Conservation (phyloP, 2,329 filamentous ascomycete species). For the Paecilomyces niveus region DNA sequence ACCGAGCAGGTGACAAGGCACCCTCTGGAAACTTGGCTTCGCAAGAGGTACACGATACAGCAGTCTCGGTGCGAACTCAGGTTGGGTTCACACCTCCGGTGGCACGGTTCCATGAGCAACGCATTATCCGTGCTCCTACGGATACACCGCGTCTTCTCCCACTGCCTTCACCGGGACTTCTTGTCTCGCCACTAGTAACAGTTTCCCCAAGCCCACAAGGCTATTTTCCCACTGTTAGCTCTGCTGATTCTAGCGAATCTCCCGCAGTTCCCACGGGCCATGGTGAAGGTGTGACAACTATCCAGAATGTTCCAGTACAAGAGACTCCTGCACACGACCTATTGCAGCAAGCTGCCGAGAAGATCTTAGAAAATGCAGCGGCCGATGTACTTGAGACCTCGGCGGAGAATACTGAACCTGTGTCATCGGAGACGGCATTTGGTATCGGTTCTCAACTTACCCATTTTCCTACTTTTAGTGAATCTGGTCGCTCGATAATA, state of each 20-base stretch:
- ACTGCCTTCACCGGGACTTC: conserved; percentile 31
- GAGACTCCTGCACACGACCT: not conserved
- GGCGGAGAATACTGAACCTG: not conserved
- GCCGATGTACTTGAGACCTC: not conserved
- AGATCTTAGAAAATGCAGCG: not conserved
- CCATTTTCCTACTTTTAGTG: not conserved
- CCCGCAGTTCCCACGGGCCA: not conserved
- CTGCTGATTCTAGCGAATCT: conserved; percentile 1
- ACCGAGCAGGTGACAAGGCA: not conserved
- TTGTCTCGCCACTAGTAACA: conserved; percentile 31
- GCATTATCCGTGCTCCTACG: conserved; percentile 13
- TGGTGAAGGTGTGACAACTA: not conserved
- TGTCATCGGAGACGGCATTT: not conserved
- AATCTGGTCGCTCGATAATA: not conserved
- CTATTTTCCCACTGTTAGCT: conserved; percentile 23
- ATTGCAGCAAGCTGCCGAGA: not conserved
- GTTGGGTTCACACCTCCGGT: not conserved
- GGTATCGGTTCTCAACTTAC: not conserved
- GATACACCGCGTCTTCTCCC: conserved; percentile 33
- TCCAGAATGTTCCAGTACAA: not conserved
- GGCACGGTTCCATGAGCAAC: not conserved
- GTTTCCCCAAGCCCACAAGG: conserved; percentile 15
- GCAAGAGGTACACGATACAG: not conserved
- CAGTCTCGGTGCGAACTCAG: not conserved
- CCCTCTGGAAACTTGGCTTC: not conserved